A percentile compares a stretch with the other conserved stretches of the same genome.
Conservation (phyloP, 2,329 filamentous ascomycete genomes). For the Xylaria arbuscula region DNA sequence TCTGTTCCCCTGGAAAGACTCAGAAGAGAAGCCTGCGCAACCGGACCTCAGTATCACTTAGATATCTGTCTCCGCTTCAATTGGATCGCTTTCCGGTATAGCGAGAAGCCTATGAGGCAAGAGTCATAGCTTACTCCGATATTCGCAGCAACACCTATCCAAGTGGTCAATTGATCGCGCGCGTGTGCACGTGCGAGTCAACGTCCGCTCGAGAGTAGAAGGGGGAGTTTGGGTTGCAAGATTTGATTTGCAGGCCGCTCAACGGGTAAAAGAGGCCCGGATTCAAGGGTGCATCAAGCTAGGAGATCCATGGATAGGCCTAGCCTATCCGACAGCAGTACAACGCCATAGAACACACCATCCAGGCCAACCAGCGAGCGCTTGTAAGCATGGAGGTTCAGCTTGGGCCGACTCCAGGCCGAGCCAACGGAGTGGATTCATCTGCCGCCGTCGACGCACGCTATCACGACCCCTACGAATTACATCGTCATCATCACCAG, state of each 20-base stretch:
- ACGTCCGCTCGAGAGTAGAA: constrained; percentile 13
- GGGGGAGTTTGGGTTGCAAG: constrained; percentile 13
- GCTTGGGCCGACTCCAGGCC: constrained; percentile 38
- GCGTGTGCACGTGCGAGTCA: constrained; percentile 16
- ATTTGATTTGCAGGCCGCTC: constrained; percentile 29
- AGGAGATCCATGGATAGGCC: too few relatives aligned
- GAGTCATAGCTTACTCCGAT: constrained; percentile 37
- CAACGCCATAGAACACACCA: neutral
- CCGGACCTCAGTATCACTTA: constrained; percentile 21
- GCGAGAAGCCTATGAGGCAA: constrained; percentile 1
- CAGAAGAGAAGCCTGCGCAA: constrained; percentile 23
- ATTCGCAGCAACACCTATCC: constrained; percentile 30
- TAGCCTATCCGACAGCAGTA: neutral
- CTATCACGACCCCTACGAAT: constrained; percentile 34
- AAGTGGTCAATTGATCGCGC: neutral
- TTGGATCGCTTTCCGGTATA: constrained; percentile 23
- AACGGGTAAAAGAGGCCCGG: constrained; percentile 27
- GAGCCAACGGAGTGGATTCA: constrained; percentile 35
- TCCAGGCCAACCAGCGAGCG: constrained; percentile 4
- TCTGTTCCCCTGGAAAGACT: neutral
- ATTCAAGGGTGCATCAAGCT: constrained; percentile 7
- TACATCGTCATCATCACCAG: constrained; percentile 28
- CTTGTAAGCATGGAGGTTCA: constrained; percentile 43
- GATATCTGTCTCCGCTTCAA: constrained; percentile 13
- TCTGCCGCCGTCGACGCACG: constrained; percentile 24